These are phyloP conservation scores for Eimeria tenella DNA, from an alignment of 169 alveolate species.

Conservation along the genomic window DNA sequence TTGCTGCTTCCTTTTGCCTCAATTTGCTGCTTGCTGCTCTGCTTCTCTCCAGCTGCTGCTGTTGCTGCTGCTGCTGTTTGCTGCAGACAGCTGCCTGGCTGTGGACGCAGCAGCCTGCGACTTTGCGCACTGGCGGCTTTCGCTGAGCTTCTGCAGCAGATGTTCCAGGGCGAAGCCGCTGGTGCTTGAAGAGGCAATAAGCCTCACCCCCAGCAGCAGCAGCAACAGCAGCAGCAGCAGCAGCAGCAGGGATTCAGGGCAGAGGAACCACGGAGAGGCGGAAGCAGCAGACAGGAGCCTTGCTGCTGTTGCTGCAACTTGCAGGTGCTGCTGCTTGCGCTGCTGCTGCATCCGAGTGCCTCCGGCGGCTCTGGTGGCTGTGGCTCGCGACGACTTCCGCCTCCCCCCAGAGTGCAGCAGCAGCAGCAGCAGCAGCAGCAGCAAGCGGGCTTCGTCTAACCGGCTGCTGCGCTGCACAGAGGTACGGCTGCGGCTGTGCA, in stretches of 20 bases:
- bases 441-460: not conserved
- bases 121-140: constrained; percentile 39
- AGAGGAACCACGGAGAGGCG: not conserved
- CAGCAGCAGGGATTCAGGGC: not conserved
- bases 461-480: constrained; percentile 28
- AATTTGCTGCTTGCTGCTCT: not conserved
- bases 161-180: not conserved
- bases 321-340: constrained; percentile 30
- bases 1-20: not conserved
- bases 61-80: not conserved
- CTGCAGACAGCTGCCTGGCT: constrained; percentile 45
- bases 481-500: not conserved
- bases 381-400: constrained; percentile 50
- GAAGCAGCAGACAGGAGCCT: not conserved
- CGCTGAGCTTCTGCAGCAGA: constrained; percentile 7
- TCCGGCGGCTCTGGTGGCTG: constrained; percentile 9
- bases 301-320: constrained; percentile 4
- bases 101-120: constrained; percentile 46
- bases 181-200: not conserved
- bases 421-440: not conserved
- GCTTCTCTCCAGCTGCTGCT: not conserved
- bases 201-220: not conserved
- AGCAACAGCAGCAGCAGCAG: constrained; percentile 17
- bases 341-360: constrained; percentile 27
- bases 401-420: constrained; percentile 5